phyloP scores from a whole-genome alignment of 768 basidiomycete genomes.

The Xerocomus spinulosus region DNA sequence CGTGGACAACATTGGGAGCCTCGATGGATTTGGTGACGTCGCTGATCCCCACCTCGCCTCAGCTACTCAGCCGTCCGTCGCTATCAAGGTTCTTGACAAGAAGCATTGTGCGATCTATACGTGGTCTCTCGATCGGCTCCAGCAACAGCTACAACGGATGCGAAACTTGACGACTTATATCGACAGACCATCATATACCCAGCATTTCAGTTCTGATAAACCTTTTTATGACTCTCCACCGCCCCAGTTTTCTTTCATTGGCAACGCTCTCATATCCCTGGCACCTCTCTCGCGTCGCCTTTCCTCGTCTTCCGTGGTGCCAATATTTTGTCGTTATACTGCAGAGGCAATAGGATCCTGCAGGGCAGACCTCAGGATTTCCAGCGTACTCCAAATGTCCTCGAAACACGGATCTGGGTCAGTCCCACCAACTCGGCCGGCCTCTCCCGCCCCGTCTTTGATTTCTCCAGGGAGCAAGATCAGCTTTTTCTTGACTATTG shows the following conservation, averaged over 20 bases:
- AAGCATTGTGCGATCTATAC: slow-evolving; percentile 81
- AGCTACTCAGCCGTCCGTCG: slow-evolving; percentile 75
- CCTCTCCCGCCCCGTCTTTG: slow-evolving; percentile 66
- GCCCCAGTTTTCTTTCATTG: slow-evolving; percentile 90
- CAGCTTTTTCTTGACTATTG: slow-evolving; percentile 79
- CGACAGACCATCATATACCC: slow-evolving; percentile 88
- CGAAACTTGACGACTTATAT: slow-evolving; percentile 87
- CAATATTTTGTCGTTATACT: slow-evolving; percentile 92
- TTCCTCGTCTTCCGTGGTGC: slow-evolving; percentile 69
- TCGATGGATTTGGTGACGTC: slow-evolving; percentile 91
- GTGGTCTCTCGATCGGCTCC: slow-evolving; percentile 87
- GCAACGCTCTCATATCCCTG: slow-evolving; percentile 78
- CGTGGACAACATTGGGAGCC: slow-evolving; percentile 77
- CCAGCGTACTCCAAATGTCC: slow-evolving; percentile 58
- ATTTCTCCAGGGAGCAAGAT: slow-evolving; percentile 77
- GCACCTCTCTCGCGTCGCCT: slow-evolving; percentile 73
- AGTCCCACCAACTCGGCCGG: slow-evolving; percentile 61
- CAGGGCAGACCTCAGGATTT: slow-evolving; percentile 77
- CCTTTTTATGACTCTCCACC: slow-evolving; percentile 88
- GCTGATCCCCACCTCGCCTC: slow-evolving; percentile 76
- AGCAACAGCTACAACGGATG: slow-evolving; percentile 89
- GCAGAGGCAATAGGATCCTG: slow-evolving; percentile 95
- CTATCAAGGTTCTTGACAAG: slow-evolving; percentile 88
- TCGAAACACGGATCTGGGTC: slow-evolving; percentile 60
- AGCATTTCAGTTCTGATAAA: slow-evolving; percentile 90